These are phyloP conservation scores for Cyclospora cayetanensis DNA, from an alignment of 169 alveolate genomes.

Conservation along the genomic window DNA sequence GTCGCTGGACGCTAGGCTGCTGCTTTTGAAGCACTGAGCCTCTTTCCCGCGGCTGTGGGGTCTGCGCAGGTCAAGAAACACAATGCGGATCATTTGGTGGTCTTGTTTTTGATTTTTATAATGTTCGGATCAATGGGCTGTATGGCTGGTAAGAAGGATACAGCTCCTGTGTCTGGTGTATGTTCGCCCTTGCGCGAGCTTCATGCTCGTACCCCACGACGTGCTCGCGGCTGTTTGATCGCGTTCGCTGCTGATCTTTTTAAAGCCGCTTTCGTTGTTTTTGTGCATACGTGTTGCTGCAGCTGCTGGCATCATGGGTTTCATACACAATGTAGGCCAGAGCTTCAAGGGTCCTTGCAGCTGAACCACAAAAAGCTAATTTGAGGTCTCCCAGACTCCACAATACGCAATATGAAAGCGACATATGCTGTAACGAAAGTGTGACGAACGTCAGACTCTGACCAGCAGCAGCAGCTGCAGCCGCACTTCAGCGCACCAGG, in stretches of 20 bases:
- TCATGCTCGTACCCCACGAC: neutral
- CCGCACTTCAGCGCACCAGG: no score
- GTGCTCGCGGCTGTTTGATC: neutral
- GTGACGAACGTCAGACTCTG: no score
- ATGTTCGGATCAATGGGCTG: constrained; percentile 6
- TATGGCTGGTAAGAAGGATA: constrained; percentile 13
- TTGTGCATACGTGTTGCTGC: neutral
- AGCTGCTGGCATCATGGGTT: neutral
- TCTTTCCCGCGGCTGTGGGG: neutral
- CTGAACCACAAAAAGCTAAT: neutral
- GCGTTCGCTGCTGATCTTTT: neutral
- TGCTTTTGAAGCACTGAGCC: no score
- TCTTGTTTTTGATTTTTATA: neutral
- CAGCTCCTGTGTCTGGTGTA: neutral
- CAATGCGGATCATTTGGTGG: neutral
- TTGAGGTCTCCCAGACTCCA: no score
- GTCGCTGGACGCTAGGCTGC: no score
- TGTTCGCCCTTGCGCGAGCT: no score
- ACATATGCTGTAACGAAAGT: no score
- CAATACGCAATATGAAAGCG: no score
- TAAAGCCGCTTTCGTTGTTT: neutral
- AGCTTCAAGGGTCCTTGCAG: constrained; percentile 33
- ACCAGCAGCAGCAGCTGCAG: no score
- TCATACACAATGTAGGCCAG: constrained; percentile 15
- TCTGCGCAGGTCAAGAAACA: neutral